Conservation (phyloP, 2,329 filamentous ascomycete genomes). For the Tolypocladium nubicola region DNA sequence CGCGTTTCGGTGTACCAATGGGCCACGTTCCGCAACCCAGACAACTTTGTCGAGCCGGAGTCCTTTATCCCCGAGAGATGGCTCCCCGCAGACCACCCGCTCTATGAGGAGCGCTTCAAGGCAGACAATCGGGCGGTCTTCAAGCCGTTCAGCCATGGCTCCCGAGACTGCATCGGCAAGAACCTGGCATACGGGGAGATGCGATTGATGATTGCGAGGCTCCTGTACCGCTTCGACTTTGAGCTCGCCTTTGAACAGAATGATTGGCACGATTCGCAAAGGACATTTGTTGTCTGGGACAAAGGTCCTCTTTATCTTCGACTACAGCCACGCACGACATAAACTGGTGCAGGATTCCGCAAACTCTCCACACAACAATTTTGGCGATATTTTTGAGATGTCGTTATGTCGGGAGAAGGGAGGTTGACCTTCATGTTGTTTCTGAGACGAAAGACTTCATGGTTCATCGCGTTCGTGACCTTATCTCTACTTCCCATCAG, state of each 20-base stretch:
- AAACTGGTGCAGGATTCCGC: not conserved
- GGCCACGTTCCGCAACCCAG: constrained; percentile 30
- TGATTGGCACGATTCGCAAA: constrained; percentile 1
- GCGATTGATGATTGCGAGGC: constrained; percentile 31
- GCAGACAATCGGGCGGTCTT: constrained; percentile 25
- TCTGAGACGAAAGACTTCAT: no score
- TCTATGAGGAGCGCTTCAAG: constrained; percentile 25
- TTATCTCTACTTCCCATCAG: no score
- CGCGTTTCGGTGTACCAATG: constrained; percentile 31
- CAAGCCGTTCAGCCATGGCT: constrained; percentile 27
- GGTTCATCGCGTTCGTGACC: no score
- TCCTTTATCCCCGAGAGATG: constrained; percentile 38
- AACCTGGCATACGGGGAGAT: constrained; percentile 36
- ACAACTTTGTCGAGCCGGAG: constrained; percentile 33
- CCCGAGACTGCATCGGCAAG: constrained; percentile 29
- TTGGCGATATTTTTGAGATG: not conserved
- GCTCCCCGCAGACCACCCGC: constrained; percentile 11
- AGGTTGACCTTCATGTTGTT: no score
- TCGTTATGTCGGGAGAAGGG: no score
- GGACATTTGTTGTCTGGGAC: not conserved
- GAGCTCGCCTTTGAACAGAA: constrained; percentile 4
- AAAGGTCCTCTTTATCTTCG: constrained; percentile 1
- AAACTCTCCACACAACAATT: no score
- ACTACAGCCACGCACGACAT: not conserved
- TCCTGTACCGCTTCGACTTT: constrained; percentile 36